Percentiles rank a stretch among this genome's conserved stretches.
Conservation (phyloP, 176 grass and related monocot genomes). For the Eremochloa ophiuroides region DNA sequence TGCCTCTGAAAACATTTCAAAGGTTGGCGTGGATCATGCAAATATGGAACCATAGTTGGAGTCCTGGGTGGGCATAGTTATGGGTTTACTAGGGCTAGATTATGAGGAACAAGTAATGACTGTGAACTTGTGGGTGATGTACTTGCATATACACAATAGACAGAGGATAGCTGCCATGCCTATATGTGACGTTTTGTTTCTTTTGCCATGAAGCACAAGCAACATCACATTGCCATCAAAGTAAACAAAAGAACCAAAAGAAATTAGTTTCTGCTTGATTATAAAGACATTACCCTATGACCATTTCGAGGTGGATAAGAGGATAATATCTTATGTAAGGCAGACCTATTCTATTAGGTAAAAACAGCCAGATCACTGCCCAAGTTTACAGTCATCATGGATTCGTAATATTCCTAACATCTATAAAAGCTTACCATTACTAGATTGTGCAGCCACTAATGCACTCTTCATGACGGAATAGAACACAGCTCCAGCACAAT, state of each 20-base stretch:
- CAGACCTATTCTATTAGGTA: neutral
- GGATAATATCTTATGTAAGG: neutral
- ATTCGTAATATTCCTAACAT: neutral
- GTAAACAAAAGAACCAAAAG: neutral
- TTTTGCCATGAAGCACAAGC: neutral
- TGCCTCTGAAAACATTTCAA: neutral
- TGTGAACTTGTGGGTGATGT: neutral
- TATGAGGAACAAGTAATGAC: neutral
- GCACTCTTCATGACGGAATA: slow-evolving; percentile 70
- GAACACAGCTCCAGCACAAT: slow-evolving; percentile 84
- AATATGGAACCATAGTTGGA: neutral
- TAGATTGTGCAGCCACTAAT: slow-evolving; percentile 52
- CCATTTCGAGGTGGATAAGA: neutral
- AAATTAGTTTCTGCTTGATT: neutral
- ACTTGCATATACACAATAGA: neutral
- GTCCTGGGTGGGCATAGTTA: neutral
- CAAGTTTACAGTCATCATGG: neutral
- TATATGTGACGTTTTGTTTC: neutral
- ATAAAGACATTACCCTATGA: neutral
- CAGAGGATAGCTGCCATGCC: neutral
- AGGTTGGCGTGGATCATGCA: neutral
- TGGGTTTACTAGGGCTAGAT: neutral
- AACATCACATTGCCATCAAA: neutral
- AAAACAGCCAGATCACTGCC: neutral
- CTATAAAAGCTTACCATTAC: slow-evolving; percentile 38